Conservation (phyloP, 441 rosid genomes). For the Eutrema salsugineum region DNA sequence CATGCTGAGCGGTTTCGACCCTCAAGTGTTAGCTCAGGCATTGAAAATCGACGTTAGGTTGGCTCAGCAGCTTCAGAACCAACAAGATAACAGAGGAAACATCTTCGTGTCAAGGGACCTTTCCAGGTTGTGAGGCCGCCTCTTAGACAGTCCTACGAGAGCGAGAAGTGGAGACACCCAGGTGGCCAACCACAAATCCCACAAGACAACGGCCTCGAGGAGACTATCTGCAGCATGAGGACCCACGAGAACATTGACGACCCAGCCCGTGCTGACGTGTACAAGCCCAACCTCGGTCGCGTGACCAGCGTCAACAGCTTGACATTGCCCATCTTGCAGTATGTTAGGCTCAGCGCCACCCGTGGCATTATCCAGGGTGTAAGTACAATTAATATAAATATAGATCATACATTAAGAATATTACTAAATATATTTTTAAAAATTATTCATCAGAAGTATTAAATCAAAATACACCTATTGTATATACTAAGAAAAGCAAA, state of each 20-base stretch:
- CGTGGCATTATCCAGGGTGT: constrained; percentile 45
- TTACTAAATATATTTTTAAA: too few species aligned
- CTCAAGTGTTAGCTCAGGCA: constrained; percentile 47
- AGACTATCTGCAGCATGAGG: constrained; percentile 71
- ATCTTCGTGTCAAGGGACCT: constrained; percentile 52
- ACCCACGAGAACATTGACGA: constrained; percentile 57
- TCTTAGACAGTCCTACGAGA: constrained; percentile 23
- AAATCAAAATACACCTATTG: too few species aligned
- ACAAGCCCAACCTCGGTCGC: constrained; percentile 54
- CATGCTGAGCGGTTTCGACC: constrained; percentile 55
- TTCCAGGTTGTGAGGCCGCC: constrained; percentile 62
- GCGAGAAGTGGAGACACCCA: constrained; percentile 28
- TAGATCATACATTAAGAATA: too few species aligned
- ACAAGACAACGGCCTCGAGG: constrained; percentile 69
- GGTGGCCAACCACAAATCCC: too few species aligned
- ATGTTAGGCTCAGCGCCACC: constrained; percentile 56
- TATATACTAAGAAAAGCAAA: too few species aligned
- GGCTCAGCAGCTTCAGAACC: constrained; percentile 48
- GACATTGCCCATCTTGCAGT: constrained; percentile 57
- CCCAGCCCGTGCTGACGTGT: constrained; percentile 57
- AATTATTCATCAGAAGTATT: too few species aligned
- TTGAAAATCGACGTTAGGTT: constrained; percentile 46
- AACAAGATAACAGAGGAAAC: constrained; percentile 48
- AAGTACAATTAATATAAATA: constrained; percentile 10
- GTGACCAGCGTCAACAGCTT: constrained; percentile 52